Evolutionary conservation across 805 yeast genomes (phyloP).

Genomic region (Limtongozyma cylindracea): DNA sequence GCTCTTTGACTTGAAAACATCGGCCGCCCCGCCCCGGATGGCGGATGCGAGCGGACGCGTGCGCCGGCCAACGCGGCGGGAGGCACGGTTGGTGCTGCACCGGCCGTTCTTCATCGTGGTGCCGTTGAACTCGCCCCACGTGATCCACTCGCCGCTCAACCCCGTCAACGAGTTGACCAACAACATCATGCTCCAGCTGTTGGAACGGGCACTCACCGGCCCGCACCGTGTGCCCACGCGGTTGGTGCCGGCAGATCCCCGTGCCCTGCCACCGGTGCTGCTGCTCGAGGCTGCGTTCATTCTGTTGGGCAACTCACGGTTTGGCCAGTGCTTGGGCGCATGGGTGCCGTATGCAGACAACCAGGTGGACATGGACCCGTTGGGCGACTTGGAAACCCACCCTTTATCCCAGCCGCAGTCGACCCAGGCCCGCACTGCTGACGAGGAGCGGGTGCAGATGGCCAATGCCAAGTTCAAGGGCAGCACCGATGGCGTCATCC

Average conservation of each 20-base stretch:
- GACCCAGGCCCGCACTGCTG: conserved; percentile 1
- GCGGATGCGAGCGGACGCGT: background rate
- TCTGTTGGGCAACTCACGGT: conserved; percentile 35
- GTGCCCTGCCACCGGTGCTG: conserved; percentile 9
- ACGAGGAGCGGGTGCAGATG: conserved; percentile 7
- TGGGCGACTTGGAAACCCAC: conserved; percentile 17
- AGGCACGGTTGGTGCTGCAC: conserved; percentile 24
- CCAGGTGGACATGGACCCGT: conserved; percentile 36
- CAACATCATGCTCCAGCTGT: conserved; percentile 29
- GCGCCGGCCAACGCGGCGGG: conserved; percentile 1
- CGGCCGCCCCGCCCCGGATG: conserved; percentile 1
- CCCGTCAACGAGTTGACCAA: conserved; percentile 11
- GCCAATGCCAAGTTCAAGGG: conserved; percentile 46
- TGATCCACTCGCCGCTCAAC: conserved; percentile 25
- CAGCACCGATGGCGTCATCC: conserved; percentile 8
- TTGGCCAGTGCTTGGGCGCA: conserved; percentile 33
- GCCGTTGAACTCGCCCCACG: conserved; percentile 39
- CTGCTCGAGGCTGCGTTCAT: conserved; percentile 31
- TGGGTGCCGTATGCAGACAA: conserved; percentile 60
- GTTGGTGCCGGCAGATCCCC: conserved; percentile 10
- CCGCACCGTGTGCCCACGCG: too few species aligned
- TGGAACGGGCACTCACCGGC: too few species aligned
- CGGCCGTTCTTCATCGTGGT: conserved; percentile 41
- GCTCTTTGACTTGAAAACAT: conserved; percentile 23
- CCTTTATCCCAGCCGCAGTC: conserved; percentile 5